Percentiles rank a stretch among this genome's conserved stretches.
These are phyloP conservation scores for Flaveria linearis DNA, from an alignment of 129 eudicot species.

Conservation along the genomic window DNA sequence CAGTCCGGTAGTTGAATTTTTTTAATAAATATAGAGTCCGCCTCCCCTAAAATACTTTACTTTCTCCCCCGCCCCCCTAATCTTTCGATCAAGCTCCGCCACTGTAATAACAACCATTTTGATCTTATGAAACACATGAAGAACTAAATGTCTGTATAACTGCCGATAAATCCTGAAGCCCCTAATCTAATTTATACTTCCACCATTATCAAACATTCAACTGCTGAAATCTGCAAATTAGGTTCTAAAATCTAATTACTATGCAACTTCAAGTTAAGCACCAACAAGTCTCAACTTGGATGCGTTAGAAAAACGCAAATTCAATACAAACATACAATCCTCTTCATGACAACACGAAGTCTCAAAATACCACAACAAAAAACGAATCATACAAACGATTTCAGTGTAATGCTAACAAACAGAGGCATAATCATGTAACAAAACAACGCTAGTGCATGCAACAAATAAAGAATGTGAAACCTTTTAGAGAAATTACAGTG, in stretches of 20 bases:
- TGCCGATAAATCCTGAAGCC: neutral
- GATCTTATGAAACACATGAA: neutral
- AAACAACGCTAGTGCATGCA: neutral
- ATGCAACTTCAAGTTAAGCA: neutral
- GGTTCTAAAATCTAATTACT: neutral
- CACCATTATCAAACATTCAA: neutral
- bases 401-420: constrained; percentile 10
- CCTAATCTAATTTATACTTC: neutral
- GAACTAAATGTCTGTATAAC: neutral
- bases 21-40: no score
- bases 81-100: no score
- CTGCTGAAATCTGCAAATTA: neutral
- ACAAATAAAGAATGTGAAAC: neutral
- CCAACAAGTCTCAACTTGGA: neutral
- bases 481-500: neutral
- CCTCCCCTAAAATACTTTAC: no score
- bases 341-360: neutral
- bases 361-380: neutral
- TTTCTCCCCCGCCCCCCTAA: no score
- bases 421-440: constrained; percentile 10
- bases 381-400: neutral
- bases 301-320: constrained; percentile 5
- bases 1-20: no score
- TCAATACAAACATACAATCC: neutral
- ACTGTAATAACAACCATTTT: neutral